Conservation (phyloP, 208 protist genomes). For the Leishmania tarentolae region DNA sequence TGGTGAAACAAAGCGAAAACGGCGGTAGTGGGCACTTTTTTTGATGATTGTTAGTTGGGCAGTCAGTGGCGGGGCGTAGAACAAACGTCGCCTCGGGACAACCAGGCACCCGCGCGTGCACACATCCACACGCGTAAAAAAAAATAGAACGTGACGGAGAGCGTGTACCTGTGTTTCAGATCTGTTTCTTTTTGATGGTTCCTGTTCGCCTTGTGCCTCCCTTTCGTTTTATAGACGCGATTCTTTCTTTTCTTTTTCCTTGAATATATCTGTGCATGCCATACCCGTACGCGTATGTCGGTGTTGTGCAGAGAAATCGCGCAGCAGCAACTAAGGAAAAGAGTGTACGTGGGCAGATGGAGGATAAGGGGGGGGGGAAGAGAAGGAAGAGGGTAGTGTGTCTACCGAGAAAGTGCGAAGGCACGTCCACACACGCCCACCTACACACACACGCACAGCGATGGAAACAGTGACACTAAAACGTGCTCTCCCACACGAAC, state of each 20-base stretch:
- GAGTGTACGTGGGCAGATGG: neutral
- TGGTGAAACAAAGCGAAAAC: neutral
- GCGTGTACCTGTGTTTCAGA: neutral
- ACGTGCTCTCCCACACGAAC: neutral
- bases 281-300: neutral
- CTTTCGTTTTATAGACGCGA: neutral
- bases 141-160: neutral
- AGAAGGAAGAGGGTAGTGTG: neutral
- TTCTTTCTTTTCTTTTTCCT: too few species aligned
- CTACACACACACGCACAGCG: constrained; percentile 4
- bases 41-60: neutral
- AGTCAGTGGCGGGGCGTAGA: neutral
- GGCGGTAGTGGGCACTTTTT: neutral
- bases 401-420: neutral
- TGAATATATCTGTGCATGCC: neutral
- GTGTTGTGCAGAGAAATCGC: neutral
- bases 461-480: neutral
- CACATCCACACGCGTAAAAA: neutral
- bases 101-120: neutral
- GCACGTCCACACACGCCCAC: neutral
- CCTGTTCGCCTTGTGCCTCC: neutral
- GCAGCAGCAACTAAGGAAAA: neutral
- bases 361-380: neutral
- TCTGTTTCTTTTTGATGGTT: neutral
- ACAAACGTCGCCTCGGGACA: neutral